These are phyloP conservation scores for Copromyces sp. DNA, from an alignment of 495 filamentous ascomycete species.

Conservation along the genomic window DNA sequence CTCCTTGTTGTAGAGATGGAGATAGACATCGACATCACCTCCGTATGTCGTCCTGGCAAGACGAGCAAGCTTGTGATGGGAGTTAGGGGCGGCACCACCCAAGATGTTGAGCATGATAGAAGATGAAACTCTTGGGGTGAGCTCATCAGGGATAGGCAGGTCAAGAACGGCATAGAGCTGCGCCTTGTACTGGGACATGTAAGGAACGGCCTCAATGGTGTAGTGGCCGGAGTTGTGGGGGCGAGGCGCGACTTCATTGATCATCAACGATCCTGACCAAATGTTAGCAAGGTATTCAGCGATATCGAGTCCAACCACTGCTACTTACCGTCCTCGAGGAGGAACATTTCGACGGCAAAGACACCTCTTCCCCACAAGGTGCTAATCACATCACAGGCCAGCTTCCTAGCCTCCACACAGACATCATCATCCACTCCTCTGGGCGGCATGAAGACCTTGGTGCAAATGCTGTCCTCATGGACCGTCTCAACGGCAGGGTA, in stretches of 20 bases:
- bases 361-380: slow-evolving; percentile 81
- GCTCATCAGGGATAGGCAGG: slow-evolving; percentile 53
- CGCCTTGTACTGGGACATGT: slow-evolving; percentile 81
- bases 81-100: slow-evolving; percentile 58
- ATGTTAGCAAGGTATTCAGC: neutral
- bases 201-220: slow-evolving; percentile 84
- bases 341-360: slow-evolving; percentile 95
- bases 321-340: slow-evolving; percentile 60
- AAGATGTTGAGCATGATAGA: slow-evolving; percentile 97
- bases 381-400: slow-evolving; percentile 70
- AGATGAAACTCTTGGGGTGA: slow-evolving; percentile 46
- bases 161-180: slow-evolving; percentile 82
- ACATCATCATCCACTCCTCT: slow-evolving; percentile 53
- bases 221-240: slow-evolving; percentile 97
- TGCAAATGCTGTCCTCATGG: slow-evolving; percentile 93
- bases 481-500: slow-evolving; percentile 91
- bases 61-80: slow-evolving; percentile 58
- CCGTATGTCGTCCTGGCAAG: slow-evolving; percentile 52
- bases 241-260: slow-evolving; percentile 93
- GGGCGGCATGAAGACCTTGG: slow-evolving; percentile 80
- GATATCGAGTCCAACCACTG: neutral
- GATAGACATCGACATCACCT: slow-evolving; percentile 32
- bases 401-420: slow-evolving; percentile 55
- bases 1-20: slow-evolving; percentile 91
- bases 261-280: slow-evolving; percentile 44